phyloP scores from a whole-genome alignment of 495 filamentous ascomycete species.

The Hyaloscypha variabilis region DNA sequence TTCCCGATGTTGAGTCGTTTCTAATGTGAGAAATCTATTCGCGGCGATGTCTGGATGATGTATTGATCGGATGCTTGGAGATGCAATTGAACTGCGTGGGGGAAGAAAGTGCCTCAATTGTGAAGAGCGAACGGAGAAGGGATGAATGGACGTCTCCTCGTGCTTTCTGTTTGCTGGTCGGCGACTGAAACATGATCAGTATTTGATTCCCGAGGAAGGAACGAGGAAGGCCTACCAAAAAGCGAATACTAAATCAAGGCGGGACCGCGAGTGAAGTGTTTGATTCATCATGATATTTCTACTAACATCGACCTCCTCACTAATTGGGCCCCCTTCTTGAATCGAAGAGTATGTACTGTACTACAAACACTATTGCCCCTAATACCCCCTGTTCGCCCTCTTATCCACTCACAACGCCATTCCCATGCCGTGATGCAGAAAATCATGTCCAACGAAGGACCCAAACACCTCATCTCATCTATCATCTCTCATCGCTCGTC shows the following conservation, averaged over 20 bases:
- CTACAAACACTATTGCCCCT: slow-evolving; percentile 27
- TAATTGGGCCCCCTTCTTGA: slow-evolving; percentile 10
- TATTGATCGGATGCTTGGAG: neutral
- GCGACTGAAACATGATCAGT: neutral
- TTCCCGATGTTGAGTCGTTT: neutral
- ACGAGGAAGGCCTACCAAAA: neutral
- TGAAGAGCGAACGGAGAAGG: neutral
- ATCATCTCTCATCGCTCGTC: slow-evolving; percentile 18
- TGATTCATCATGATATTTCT: slow-evolving; percentile 24
- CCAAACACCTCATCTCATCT: slow-evolving; percentile 5
- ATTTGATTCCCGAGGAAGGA: neutral
- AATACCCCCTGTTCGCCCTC: slow-evolving; percentile 9
- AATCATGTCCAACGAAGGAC: slow-evolving; percentile 5
- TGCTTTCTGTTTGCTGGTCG: neutral
- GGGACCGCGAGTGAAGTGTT: slow-evolving; percentile 5
- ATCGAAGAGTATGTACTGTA: slow-evolving; percentile 32
- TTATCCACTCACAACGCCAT: slow-evolving; percentile 26
- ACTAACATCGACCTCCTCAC: slow-evolving; percentile 9
- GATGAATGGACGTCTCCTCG: neutral
- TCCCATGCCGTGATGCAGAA: slow-evolving; percentile 24
- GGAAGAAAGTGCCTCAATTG: neutral
- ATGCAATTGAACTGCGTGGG: neutral
- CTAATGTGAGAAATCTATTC: neutral
- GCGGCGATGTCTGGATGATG: neutral
- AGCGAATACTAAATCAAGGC: neutral